Conservation (phyloP, 352 stramenopile genomes). For the Globisporangium apiculatum region DNA sequence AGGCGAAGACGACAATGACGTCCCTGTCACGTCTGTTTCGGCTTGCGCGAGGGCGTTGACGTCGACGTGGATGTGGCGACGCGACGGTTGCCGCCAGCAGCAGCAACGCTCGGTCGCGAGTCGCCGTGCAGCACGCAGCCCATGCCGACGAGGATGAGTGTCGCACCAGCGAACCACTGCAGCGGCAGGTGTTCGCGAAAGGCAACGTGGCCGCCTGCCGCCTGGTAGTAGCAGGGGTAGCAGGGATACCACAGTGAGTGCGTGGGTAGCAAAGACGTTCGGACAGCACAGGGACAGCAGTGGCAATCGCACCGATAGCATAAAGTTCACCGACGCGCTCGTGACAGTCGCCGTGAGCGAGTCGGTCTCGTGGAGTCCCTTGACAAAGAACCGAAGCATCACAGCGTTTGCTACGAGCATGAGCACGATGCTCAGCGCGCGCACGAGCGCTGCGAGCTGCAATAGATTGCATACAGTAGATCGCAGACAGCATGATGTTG, state of each 20-base stretch:
- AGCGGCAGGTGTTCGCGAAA: constrained; percentile 64
- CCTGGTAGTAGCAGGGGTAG: constrained; percentile 15
- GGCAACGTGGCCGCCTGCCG: constrained; percentile 39
- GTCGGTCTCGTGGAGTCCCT: constrained; percentile 77
- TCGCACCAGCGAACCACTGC: constrained; percentile 74
- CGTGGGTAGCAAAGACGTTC: background rate
- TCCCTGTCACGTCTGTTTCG: constrained; percentile 20
- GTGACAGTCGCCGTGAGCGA: constrained; percentile 82
- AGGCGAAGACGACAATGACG: too few species aligned
- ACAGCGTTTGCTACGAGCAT: constrained; percentile 70
- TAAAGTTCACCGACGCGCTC: constrained; percentile 75
- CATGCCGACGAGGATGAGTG: constrained; percentile 65
- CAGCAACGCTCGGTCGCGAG: background rate
- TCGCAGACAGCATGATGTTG: background rate
- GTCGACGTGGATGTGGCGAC: too few species aligned
- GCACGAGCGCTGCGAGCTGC: constrained; percentile 24
- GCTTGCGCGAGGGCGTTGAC: background rate
- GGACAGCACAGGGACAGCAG: background rate
- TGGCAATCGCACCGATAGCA: constrained; percentile 40
- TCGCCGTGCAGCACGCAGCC: constrained; percentile 64
- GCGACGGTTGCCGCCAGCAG: too few species aligned
- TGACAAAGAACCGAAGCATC: constrained; percentile 82
- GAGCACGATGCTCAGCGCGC: constrained; percentile 45
- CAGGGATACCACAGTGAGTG: background rate
- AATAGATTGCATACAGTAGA: background rate